Percentiles rank a stretch among this genome's conserved stretches.
Conservation (phyloP, 1,284 basidiomycete genomes). For the Heterobasidion parviporum region DNA sequence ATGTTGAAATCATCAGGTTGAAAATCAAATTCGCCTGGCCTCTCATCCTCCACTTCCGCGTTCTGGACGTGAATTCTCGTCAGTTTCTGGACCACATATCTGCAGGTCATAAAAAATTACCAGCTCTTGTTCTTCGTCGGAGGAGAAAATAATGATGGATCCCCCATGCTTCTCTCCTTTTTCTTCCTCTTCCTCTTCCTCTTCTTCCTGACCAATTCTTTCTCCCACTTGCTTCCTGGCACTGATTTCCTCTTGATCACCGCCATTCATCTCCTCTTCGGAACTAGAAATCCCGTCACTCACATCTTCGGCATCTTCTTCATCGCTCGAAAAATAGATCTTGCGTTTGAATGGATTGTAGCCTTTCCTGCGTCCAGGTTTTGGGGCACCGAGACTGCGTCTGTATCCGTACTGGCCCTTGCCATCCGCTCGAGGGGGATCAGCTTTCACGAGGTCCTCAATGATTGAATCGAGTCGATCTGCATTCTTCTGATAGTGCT, state of each 20-base stretch:
- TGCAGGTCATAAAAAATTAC: too few relatives aligned
- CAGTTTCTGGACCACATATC: too few relatives aligned
- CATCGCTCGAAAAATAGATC: background rate
- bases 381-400: background rate
- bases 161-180: background rate
- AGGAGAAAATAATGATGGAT: too few relatives aligned
- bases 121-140: too few relatives aligned
- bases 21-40: background rate
- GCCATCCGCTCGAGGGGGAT: constrained; percentile 7
- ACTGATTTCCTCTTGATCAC: background rate
- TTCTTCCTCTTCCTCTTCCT: background rate
- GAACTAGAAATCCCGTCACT: background rate
- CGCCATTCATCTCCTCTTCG: background rate
- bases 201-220: background rate
- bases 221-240: background rate
- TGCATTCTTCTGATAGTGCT: constrained; percentile 65
- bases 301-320: background rate
- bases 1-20: background rate
- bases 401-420: background rate
- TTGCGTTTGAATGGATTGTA: background rate
- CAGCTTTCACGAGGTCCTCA: constrained; percentile 40
- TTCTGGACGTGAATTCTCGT: too few relatives aligned
- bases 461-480: constrained; percentile 49
- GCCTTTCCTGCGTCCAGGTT: background rate
- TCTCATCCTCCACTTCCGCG: too few relatives aligned